phyloP scores from a whole-genome alignment of 495 filamentous ascomycete species.

The Penicillium bialowiezense region DNA sequence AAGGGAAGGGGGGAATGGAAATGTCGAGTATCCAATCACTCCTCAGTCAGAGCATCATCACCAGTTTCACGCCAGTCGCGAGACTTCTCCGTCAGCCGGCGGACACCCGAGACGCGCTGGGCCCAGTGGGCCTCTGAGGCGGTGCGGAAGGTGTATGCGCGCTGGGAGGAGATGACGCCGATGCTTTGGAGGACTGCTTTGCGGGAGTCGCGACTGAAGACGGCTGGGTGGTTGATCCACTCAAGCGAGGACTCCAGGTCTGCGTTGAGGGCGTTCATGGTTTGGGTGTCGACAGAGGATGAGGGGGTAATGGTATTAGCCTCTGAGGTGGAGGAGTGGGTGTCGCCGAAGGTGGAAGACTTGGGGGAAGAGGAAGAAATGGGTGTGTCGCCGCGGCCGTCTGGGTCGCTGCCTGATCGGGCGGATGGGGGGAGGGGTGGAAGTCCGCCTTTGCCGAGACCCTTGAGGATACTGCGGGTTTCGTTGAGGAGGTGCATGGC shows the following conservation, averaged over 20 bases:
- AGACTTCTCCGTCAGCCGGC: constrained; percentile 70
- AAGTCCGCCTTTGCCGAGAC: constrained; percentile 89
- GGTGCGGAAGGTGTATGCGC: constrained; percentile 91
- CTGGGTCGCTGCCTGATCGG: constrained; percentile 37
- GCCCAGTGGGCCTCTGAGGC: constrained; percentile 85
- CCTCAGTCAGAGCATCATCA: constrained; percentile 82
- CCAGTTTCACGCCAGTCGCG: constrained; percentile 85
- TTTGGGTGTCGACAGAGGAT: constrained; percentile 70
- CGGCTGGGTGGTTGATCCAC: constrained; percentile 96
- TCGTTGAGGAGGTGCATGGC: constrained; percentile 89
- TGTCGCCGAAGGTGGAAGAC: constrained; percentile 42
- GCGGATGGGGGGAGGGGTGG: constrained; percentile 75
- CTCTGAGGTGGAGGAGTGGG: constrained; percentile 44
- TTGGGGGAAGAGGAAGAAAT: constrained; percentile 36
- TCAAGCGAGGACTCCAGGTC: constrained; percentile 93
- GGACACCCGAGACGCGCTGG: constrained; percentile 71
- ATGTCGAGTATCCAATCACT: constrained; percentile 33
- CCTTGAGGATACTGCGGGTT: constrained; percentile 92
- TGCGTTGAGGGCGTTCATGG: constrained; percentile 82
- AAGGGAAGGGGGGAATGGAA: no score
- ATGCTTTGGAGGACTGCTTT: constrained; percentile 97
- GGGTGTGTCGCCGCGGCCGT: constrained; percentile 36
- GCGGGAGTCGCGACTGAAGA: constrained; percentile 90
- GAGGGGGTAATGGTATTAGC: constrained; percentile 61
- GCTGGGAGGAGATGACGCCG: constrained; percentile 90